Evolutionary conservation across 108 stramenopile species (phyloP).

Genomic region (Poteriospumella lacustris): DNA sequence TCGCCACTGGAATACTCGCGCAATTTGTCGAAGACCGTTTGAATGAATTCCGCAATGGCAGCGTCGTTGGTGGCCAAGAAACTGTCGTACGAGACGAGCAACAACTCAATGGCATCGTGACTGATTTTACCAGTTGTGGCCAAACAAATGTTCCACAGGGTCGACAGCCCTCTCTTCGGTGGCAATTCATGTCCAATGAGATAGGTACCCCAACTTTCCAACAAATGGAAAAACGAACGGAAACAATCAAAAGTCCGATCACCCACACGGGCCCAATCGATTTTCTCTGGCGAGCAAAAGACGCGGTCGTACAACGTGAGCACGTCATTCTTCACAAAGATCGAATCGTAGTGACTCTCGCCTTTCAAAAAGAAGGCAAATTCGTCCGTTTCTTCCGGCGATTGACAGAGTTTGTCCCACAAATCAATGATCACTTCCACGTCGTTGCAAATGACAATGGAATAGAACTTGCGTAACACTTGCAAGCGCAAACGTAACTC

Average conservation of each 20-base stretch:
- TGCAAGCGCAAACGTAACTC: too few species aligned
- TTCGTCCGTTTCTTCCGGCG: too few species aligned
- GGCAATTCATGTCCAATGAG: not conserved
- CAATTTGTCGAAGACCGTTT: too few species aligned
- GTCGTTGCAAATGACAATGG: too few species aligned
- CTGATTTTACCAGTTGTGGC: not conserved
- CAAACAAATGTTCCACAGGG: conserved; percentile 47
- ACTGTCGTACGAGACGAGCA: not conserved
- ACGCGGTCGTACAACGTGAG: too few species aligned
- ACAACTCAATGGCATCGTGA: conserved; percentile 4
- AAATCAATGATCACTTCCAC: too few species aligned
- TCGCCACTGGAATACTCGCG: not conserved
- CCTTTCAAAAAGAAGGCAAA: too few species aligned
- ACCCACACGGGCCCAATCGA: conserved; percentile 45
- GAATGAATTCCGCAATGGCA: not conserved
- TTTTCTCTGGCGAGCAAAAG: too few species aligned
- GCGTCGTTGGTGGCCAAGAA: not conserved
- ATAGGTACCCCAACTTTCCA: not conserved
- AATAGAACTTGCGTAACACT: not conserved
- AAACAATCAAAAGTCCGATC: conserved; percentile 49
- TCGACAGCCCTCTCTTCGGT: conserved; percentile 31
- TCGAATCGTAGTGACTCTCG: too few species aligned
- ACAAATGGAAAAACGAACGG: conserved; percentile 40
- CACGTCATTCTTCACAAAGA: too few species aligned
- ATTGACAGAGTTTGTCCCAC: too few species aligned